Percentiles rank a stretch among this genome's conserved stretches.
Evolutionary conservation across 2,329 filamentous ascomycete genomes (phyloP).

Genomic region (Chalaropsis ovoidea): DNA sequence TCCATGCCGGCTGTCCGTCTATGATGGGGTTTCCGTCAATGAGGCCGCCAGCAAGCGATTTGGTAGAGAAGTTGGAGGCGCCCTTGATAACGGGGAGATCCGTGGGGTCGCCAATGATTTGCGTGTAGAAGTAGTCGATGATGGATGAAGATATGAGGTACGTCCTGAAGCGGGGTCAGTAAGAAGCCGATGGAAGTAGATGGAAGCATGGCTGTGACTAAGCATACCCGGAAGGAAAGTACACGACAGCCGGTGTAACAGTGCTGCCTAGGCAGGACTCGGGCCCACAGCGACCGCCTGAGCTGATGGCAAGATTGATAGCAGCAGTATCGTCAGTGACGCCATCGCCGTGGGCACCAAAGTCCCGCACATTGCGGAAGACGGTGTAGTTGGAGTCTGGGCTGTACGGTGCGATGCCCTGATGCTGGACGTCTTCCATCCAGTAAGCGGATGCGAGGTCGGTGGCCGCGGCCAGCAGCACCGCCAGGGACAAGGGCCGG

Average conservation of each 20-base stretch:
- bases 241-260: conserved; percentile 34
- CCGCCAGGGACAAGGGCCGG: not conserved
- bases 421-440: conserved; percentile 40
- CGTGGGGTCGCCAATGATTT: conserved; percentile 61
- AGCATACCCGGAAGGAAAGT: conserved; percentile 34
- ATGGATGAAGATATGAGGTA: conserved; percentile 64
- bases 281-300: conserved; percentile 37
- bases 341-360: conserved; percentile 36
- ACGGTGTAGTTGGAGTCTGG: conserved; percentile 35
- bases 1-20: conserved; percentile 38
- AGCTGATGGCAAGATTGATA: conserved; percentile 33
- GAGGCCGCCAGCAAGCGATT: conserved; percentile 33
- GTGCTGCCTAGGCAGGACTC: conserved; percentile 29
- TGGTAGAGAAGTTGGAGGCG: conserved; percentile 37
- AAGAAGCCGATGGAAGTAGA: not conserved
- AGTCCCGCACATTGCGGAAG: conserved; percentile 42
- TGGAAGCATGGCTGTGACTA: not conserved
- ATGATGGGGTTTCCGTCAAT: conserved; percentile 42
- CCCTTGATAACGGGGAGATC: conserved; percentile 48
- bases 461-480: not conserved
- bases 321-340: conserved; percentile 33
- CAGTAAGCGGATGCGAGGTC: conserved; percentile 31
- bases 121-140: conserved; percentile 67
- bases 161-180: conserved; percentile 36
- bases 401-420: conserved; percentile 41